Conservation (phyloP, 1,139 yeast genomes). For the Debaryomyces coudertii region DNA sequence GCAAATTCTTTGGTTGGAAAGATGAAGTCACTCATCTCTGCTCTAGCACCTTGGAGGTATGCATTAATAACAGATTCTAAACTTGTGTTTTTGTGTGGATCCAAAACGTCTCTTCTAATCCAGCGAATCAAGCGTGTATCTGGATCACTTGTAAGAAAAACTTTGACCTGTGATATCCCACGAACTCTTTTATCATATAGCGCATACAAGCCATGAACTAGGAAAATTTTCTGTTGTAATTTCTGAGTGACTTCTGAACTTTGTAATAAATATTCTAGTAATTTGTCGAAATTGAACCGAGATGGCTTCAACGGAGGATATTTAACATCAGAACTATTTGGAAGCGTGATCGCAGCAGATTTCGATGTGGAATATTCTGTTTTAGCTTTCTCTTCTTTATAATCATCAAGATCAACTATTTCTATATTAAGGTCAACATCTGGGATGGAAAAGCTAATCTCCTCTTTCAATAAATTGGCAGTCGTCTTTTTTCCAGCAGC, state of each 20-base stretch:
- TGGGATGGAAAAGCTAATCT: conserved; percentile 25
- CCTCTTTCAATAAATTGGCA: conserved; percentile 33
- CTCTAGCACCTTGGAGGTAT: conserved; percentile 68
- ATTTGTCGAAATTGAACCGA: conserved; percentile 36
- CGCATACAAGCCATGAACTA: conserved; percentile 83
- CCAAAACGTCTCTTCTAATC: conserved; percentile 54
- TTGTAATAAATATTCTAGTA: conserved; percentile 23
- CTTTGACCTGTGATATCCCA: conserved; percentile 61
- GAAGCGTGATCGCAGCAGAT: conserved; percentile 37
- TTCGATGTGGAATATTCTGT: conserved; percentile 23
- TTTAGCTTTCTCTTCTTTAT: conserved; percentile 18
- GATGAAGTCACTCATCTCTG: conserved; percentile 76
- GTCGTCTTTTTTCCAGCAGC: conserved; percentile 63
- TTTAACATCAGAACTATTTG: conserved; percentile 20
- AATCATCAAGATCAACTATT: conserved; percentile 45
- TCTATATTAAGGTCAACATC: conserved; percentile 29
- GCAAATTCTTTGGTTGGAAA: conserved; percentile 78
- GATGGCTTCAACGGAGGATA: conserved; percentile 41
- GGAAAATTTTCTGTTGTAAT: conserved; percentile 41
- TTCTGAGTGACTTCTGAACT: conserved; percentile 13
- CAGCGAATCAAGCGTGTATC: conserved; percentile 81
- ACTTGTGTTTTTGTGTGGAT: conserved; percentile 25
- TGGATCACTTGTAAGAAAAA: conserved; percentile 84
- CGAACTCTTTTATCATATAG: conserved; percentile 66
- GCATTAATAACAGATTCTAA: conserved; percentile 57